These are phyloP conservation scores for Pisolithus albus DNA, from an alignment of 768 basidiomycete genomes.

Conservation along the genomic window DNA sequence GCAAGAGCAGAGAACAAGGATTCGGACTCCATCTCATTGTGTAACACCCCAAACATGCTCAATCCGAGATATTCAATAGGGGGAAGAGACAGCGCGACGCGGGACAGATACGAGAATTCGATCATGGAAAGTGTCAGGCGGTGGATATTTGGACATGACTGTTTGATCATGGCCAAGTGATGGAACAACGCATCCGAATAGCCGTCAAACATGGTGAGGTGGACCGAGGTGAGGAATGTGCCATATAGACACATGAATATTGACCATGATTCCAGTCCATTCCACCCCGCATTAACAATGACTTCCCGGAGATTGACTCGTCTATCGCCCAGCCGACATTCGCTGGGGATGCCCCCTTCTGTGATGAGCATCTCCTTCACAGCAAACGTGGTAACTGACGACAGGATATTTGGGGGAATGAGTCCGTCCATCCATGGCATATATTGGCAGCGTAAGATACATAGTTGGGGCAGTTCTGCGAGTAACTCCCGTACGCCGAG, in stretches of 20 bases:
- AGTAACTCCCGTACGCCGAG: neutral
- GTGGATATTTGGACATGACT: slow-evolving; percentile 12
- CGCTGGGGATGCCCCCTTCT: neutral
- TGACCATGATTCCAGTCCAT: slow-evolving; percentile 2
- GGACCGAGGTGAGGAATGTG: slow-evolving; percentile 12
- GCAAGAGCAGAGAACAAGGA: slow-evolving; percentile 10
- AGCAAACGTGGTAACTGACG: neutral
- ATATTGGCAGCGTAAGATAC: slow-evolving; percentile 7
- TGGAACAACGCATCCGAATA: too few species aligned
- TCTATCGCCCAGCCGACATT: neutral
- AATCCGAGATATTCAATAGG: slow-evolving; percentile 15
- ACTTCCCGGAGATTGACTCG: slow-evolving; percentile 12
- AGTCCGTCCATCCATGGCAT: slow-evolving; percentile 4
- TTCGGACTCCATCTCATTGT: slow-evolving; percentile 1
- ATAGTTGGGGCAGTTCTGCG: slow-evolving; percentile 12
- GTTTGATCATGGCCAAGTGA: slow-evolving; percentile 5
- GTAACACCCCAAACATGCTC: neutral
- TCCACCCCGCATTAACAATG: slow-evolving; percentile 4
- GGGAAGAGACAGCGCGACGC: slow-evolving; percentile 3
- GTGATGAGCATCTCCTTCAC: too few species aligned
- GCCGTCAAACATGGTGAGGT: neutral
- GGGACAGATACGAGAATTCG: neutral
- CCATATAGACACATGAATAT: slow-evolving; percentile 10
- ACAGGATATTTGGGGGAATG: slow-evolving; percentile 6
- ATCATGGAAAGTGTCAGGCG: slow-evolving; percentile 12